Percentiles rank a stretch among this genome's conserved stretches.
These are phyloP conservation scores for Boletus albobrunnescens DNA, from an alignment of 1,284 basidiomycete genomes.

Conservation along the genomic window DNA sequence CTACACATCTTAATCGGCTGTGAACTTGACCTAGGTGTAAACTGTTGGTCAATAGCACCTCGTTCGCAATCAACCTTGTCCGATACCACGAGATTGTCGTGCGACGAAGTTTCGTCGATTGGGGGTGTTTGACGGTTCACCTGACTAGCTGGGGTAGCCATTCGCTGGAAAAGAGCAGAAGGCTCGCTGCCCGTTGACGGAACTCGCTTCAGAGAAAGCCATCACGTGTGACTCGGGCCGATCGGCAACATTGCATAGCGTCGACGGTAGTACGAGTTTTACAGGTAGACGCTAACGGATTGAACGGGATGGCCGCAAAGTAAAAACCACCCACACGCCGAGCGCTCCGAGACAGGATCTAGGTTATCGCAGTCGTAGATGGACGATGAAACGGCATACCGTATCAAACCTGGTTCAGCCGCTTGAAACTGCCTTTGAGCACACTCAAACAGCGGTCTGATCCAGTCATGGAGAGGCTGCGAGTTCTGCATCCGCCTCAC, in stretches of 20 bases:
- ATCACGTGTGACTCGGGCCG: no score
- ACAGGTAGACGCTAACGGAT: not conserved
- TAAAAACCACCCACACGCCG: no score
- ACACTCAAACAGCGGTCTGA: not conserved
- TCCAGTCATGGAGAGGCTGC: not conserved
- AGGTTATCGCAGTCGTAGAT: no score
- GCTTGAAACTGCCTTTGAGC: no score
- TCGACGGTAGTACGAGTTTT: no score
- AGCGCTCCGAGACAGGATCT: no score
- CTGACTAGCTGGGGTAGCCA: not conserved
- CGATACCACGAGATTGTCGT: not conserved
- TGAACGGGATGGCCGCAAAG: not conserved
- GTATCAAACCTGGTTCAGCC: no score
- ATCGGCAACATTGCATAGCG: no score
- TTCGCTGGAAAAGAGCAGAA: slow-evolving; percentile 10
- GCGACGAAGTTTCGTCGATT: not conserved
- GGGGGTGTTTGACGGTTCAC: not conserved
- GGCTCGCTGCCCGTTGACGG: slow-evolving; percentile 4
- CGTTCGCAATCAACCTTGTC: slow-evolving; percentile 15
- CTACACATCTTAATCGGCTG: not conserved
- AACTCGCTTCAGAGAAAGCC: no score
- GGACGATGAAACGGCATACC: no score
- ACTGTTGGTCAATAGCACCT: not conserved
- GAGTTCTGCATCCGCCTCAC: no score
- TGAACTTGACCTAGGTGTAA: not conserved